Percentiles rank a stretch among this genome's conserved stretches.
These are phyloP conservation scores for Fusarium fujikuroi DNA, from an alignment of 2,329 filamentous ascomycete species.

Conservation along the genomic window DNA sequence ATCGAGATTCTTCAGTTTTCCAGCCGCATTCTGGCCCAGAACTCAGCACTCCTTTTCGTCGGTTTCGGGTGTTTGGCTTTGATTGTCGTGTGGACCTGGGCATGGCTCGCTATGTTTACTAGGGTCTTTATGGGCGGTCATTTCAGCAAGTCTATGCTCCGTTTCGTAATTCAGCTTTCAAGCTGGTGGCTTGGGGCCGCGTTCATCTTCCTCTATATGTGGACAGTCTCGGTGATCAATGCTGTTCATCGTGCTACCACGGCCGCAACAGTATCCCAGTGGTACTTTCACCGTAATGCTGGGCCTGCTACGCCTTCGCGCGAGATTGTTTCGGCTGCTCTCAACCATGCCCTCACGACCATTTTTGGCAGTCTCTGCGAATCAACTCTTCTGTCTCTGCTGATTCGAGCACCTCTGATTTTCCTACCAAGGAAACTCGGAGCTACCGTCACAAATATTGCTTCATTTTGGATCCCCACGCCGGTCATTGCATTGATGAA, in stretches of 20 bases:
- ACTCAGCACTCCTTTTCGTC: slow-evolving; percentile 83
- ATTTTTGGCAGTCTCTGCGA: slow-evolving; percentile 94
- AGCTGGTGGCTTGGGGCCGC: slow-evolving; percentile 96
- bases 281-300: slow-evolving; percentile 96
- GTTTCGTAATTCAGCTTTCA: slow-evolving; percentile 84
- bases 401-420: slow-evolving; percentile 86
- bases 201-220: slow-evolving; percentile 94
- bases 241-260: slow-evolving; percentile 92
- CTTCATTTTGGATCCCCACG: slow-evolving; percentile 84
- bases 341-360: slow-evolving; percentile 83
- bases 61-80: slow-evolving; percentile 80
- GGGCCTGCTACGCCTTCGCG: slow-evolving; percentile 80
- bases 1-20: slow-evolving; percentile 93
- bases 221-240: slow-evolving; percentile 88
- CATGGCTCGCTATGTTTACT: slow-evolving; percentile 97
- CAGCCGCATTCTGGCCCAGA: slow-evolving; percentile 85
- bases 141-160: slow-evolving; percentile 69
- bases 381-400: slow-evolving; percentile 81
- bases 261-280: slow-evolving; percentile 94
- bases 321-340: slow-evolving; percentile 84
- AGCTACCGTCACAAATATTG: slow-evolving; percentile 74
- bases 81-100: slow-evolving; percentile 91
- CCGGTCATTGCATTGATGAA: slow-evolving; percentile 89
- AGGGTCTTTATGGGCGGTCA: slow-evolving; percentile 94
- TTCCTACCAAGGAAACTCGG: slow-evolving; percentile 78